A percentile compares a stretch with the other conserved stretches of the same genome.
Conservation (phyloP, 2,329 filamentous ascomycete genomes). For the Colletotrichum siamense region DNA sequence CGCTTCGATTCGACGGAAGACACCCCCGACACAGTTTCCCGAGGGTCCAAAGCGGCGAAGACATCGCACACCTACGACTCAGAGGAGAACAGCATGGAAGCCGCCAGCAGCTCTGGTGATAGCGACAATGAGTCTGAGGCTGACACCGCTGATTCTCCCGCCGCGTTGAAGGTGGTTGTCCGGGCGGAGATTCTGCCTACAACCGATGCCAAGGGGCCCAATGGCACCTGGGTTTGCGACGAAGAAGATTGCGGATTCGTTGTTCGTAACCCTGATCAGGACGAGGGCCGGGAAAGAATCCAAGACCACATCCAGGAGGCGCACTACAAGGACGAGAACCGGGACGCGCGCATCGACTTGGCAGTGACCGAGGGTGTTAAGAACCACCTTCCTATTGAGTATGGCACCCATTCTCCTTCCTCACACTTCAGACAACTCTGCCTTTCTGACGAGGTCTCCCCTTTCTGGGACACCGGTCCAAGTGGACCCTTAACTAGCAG, state of each 20-base stretch:
- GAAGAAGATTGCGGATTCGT: slow-evolving; percentile 68
- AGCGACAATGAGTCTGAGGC: slow-evolving; percentile 23
- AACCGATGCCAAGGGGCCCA: slow-evolving; percentile 56
- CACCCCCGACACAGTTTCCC: slow-evolving; percentile 40
- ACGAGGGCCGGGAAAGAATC: slow-evolving; percentile 61
- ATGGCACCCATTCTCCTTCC: slow-evolving; percentile 44
- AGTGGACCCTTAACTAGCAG: slow-evolving; percentile 7
- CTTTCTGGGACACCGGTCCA: slow-evolving; percentile 10
- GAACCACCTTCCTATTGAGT: slow-evolving; percentile 63
- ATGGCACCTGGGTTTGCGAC: slow-evolving; percentile 71
- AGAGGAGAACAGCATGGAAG: slow-evolving; percentile 35
- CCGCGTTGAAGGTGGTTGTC: slow-evolving; percentile 48
- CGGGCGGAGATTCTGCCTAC: slow-evolving; percentile 56
- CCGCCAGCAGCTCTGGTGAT: slow-evolving; percentile 28
- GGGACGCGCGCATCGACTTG: slow-evolving; percentile 54
- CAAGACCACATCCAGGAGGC: slow-evolving; percentile 64
- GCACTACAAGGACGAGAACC: slow-evolving; percentile 51
- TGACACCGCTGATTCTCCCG: slow-evolving; percentile 13
- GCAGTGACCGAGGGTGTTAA: slow-evolving; percentile 62
- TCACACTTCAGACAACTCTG: slow-evolving; percentile 33
- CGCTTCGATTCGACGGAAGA: slow-evolving; percentile 44
- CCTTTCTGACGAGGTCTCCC: slow-evolving; percentile 9
- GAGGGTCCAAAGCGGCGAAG: slow-evolving; percentile 38
- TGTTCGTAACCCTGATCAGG: slow-evolving; percentile 65
- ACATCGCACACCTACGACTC: slow-evolving; percentile 37